A percentile compares a stretch with the other conserved stretches of the same genome.
These are phyloP conservation scores for Ustilago shanxiensis DNA, from an alignment of 1,284 basidiomycete species.

Conservation along the genomic window DNA sequence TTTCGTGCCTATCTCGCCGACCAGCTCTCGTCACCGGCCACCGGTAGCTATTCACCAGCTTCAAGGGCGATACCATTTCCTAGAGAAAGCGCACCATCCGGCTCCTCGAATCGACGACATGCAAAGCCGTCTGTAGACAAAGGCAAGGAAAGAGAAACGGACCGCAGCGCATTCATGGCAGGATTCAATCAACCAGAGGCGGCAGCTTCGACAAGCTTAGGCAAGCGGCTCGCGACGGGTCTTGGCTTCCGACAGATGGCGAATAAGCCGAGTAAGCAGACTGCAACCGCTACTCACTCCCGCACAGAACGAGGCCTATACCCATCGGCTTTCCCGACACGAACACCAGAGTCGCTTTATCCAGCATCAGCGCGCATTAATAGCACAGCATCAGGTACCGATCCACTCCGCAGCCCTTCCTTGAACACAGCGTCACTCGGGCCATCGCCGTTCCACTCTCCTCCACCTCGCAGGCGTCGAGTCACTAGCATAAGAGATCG, in stretches of 20 bases:
- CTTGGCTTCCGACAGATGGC: slow-evolving; percentile 39
- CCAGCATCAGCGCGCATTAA: slow-evolving; percentile 14
- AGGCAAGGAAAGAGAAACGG: slow-evolving; percentile 33
- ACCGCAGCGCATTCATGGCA: slow-evolving; percentile 32
- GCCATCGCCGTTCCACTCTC: slow-evolving; percentile 41
- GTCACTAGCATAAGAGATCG: slow-evolving; percentile 47
- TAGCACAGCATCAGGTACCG: not conserved
- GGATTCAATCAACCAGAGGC: slow-evolving; percentile 21
- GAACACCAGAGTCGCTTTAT: slow-evolving; percentile 17
- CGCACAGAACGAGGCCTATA: slow-evolving; percentile 5
- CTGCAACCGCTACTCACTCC: slow-evolving; percentile 3
- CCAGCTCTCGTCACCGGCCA: slow-evolving; percentile 25
- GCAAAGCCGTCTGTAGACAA: slow-evolving; percentile 21
- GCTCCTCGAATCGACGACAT: slow-evolving; percentile 10
- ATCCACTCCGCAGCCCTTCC: slow-evolving; percentile 8
- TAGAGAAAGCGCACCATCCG: slow-evolving; percentile 13
- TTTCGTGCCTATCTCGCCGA: slow-evolving; percentile 53
- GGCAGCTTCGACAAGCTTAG: slow-evolving; percentile 33
- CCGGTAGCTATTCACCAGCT: slow-evolving; percentile 5
- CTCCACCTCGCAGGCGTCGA: slow-evolving; percentile 32
- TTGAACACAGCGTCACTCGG: slow-evolving; percentile 17
- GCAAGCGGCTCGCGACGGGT: slow-evolving; percentile 34
- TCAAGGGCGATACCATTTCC: slow-evolving; percentile 41
- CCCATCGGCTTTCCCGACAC: slow-evolving; percentile 10
- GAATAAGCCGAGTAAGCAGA: slow-evolving; percentile 9